Evolutionary conservation across 495 filamentous ascomycete species (phyloP), one percentile per base, ranked within the genome.

Genomic region (Trichoderma parareesei): DNA sequence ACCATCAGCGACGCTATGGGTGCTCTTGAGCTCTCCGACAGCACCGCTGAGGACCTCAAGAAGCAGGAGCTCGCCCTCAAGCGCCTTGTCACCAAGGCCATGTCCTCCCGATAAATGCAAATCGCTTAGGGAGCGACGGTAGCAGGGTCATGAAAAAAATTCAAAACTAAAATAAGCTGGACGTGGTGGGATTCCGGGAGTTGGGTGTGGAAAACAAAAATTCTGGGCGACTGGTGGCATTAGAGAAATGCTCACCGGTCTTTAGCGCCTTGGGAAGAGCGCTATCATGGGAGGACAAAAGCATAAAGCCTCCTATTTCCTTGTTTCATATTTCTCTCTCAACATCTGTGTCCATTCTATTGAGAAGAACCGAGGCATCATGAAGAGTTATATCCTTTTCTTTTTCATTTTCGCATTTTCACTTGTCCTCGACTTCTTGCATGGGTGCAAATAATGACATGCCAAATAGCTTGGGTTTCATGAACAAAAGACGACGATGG

Each of bases 31-130:
- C 70, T 82, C 41, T 76, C 78, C 69, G 79, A 99, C 70, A 91
- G 92, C 42, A 79, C 80, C 59, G 89, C 92, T 46, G 94, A 99
- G 71, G 94, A 99, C 76, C 83, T 99, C 66, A 98, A 95, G 90
- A 98, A 98, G 92, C 97, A 97, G 89, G 94, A 99, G 85, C 82
- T 99, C 64, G 94, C 92, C 64, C 85, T 99, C 61, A 99, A 99
- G 92, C 82, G 94, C 72, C 82, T 96, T 67, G 92, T 99, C 64
- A 99, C 94, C 73, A 98, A 97, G 85, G 93, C 92, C 70, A 94
- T 94, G 90, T 82, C 90, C 65, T 91, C 90, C 69, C 87, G 90
- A 76, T 94, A 90, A 63, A 48, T 48, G 61, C 35, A 18, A 40
- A 18, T n/a, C 37, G 37, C 27, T 27, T 27, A 27, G 60, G 37